Base-by-base conservation (phyloP, 768 basidiomycete species). In the Collybia sordida region DNA sequence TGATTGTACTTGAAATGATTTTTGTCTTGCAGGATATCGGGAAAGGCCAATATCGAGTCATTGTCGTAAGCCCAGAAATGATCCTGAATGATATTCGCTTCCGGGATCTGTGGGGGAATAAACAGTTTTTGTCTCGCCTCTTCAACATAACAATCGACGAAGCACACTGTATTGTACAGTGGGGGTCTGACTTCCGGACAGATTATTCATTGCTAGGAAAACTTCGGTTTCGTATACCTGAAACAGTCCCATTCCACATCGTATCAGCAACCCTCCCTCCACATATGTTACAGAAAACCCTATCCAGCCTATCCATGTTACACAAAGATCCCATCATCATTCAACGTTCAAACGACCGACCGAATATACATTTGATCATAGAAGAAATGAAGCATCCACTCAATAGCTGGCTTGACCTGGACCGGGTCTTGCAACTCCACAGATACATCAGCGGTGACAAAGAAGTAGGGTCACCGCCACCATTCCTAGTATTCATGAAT, bases 101-200 rank as follows among this genome's bases (percentile, higher is more conserved):
- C 23, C 18, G 27, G 9, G 47, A 55, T 15, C 42, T 42, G 51
- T 53, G 56, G 53, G 58, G 39, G 41, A 53, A n/a, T 4, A 40
- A 50, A 21, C 38, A 11, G 5, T 70, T 70, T 45, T 54, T 52
- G 0, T 51, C 57, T 3, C 23, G 49, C 9, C 47, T 72, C 1
- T 55, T 71, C 38, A 60, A 62, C 38, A 49, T 74, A 2, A 50
- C 64, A 1, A 60, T 69, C 35, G 70, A 73, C 47, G 66, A 73
- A 45, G 70, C 52, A 0, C 71, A 73, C 43, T 71, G 70, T 49
- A 57, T 73, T 27, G 64, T 55, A 31, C 47, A 58, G 24, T 73
- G 71, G 72, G 64, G 65, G 11, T 21, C 43, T 14, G 34, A 14
- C 7, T 73, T 74, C 40, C 57, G 63, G 0, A 52, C 53, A 3